Percentiles rank a stretch among this genome's conserved stretches.
Evolutionary conservation across 768 basidiomycete genomes (phyloP).

Genomic region (Lactarius tabidus): DNA sequence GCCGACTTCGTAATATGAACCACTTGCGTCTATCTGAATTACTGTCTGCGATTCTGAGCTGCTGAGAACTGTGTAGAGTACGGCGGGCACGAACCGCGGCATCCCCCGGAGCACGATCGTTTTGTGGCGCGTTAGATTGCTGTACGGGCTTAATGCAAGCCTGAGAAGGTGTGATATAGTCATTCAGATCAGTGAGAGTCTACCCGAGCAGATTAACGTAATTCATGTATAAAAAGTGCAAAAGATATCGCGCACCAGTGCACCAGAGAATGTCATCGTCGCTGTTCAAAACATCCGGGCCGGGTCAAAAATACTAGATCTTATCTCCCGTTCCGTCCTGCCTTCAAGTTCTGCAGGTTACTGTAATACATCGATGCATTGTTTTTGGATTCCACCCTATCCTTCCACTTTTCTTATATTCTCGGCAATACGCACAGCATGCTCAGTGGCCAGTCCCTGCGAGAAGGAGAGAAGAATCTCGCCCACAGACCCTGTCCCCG

Average conservation of each 20-base stretch:
- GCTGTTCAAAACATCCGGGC: background rate
- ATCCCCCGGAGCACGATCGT: conserved; percentile 37
- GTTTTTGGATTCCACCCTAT: too few species aligned
- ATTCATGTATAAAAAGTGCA: background rate
- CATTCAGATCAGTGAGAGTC: conserved; percentile 93
- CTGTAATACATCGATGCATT: too few species aligned
- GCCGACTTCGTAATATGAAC: conserved; percentile 82
- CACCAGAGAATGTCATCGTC: conserved; percentile 22
- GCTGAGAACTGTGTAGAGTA: background rate
- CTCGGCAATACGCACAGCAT: too few species aligned
- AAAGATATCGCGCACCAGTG: conserved; percentile 13
- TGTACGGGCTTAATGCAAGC: conserved; percentile 96
- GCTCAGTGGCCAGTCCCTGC: too few species aligned
- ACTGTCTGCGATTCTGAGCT: conserved; percentile 64
- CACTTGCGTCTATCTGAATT: conserved; percentile 81
- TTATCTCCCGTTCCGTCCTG: too few species aligned
- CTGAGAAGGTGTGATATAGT: conserved; percentile 95
- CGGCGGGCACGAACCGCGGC: conserved; percentile 37
- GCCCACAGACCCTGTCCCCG: too few species aligned
- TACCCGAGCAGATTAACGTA: conserved; percentile 29
- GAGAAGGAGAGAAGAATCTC: too few species aligned
- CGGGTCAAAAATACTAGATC: background rate
- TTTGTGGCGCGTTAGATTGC: conserved; percentile 40
- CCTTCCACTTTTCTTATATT: too few species aligned
- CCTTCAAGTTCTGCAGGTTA: too few species aligned